phyloP scores from a whole-genome alignment of 208 protist species.

The Leishmania amazonensis region DNA sequence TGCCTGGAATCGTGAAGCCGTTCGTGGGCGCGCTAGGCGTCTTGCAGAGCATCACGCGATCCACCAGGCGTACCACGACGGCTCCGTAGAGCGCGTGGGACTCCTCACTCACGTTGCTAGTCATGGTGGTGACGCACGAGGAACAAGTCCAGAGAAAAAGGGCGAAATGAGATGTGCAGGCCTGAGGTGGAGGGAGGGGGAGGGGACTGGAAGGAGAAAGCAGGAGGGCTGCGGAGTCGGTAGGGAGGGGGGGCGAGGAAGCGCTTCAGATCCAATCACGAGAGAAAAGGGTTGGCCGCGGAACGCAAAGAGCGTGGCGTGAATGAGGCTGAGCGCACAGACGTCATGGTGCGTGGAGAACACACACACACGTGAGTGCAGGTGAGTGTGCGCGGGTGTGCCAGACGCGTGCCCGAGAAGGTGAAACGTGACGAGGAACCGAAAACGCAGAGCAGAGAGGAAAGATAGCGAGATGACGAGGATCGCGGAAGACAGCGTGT shows the following conservation, averaged over 20 bases:
- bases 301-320: neutral
- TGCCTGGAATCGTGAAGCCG: constrained; percentile 72
- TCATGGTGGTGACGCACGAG: constrained; percentile 6
- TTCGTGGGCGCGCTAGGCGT: constrained; percentile 49
- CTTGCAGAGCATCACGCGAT: constrained; percentile 80
- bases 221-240: too few relatives aligned
- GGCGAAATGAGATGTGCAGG: neutral
- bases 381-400: neutral
- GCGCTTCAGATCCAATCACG: neutral
- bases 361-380: neutral
- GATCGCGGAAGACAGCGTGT: neutral
- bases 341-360: neutral
- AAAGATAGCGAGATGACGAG: neutral
- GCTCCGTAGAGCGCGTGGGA: constrained; percentile 61
- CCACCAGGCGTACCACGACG: constrained; percentile 77
- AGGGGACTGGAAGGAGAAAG: neutral
- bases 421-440: neutral
- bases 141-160: too few relatives aligned
- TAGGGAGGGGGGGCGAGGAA: neutral
- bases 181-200: neutral
- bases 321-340: neutral
- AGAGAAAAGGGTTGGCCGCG: neutral
- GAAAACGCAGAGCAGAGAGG: neutral
- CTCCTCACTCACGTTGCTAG: constrained; percentile 12
- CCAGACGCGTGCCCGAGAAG: neutral